Conservation (phyloP, 192 early-diverging fungal genomes). For the Jimgerdemannia flammicorona region DNA sequence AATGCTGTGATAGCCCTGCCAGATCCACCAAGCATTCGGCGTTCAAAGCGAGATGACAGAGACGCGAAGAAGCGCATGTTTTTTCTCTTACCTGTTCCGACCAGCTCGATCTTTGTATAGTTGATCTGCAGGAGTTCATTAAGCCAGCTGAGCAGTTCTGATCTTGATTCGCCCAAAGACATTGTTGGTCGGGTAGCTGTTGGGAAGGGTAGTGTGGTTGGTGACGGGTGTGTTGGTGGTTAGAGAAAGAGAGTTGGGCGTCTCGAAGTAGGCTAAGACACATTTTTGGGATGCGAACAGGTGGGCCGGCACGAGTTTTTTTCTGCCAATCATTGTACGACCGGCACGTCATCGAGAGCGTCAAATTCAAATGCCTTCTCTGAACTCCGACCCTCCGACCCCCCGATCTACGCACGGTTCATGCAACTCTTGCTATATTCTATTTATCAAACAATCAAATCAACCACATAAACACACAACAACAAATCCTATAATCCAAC, state of each 20-base stretch:
- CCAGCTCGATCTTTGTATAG: slow-evolving; percentile 94
- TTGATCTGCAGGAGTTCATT: slow-evolving; percentile 89
- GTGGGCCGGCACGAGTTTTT: not conserved
- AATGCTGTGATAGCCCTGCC: not conserved
- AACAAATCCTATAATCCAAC: not conserved
- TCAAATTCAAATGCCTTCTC: not conserved
- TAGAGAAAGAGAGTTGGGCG: not conserved
- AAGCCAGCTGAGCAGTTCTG: slow-evolving; percentile 91
- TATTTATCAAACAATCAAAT: not conserved
- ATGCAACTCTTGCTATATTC: not conserved
- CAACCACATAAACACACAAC: not conserved
- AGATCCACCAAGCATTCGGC: not conserved
- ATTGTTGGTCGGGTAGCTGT: not conserved
- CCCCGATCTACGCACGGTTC: not conserved
- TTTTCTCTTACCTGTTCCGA: slow-evolving; percentile 73
- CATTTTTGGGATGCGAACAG: not conserved
- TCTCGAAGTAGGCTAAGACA: not conserved
- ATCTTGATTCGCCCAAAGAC: slow-evolving; percentile 78
- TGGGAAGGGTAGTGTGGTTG: not conserved
- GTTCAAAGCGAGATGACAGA: not conserved
- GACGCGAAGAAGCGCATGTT: not conserved
- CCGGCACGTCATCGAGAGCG: too few species aligned
- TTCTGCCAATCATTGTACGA: too few species aligned
- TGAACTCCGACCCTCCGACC: not conserved
- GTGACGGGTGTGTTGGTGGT: not conserved